These are phyloP conservation scores for Thermothielavioides terrestris DNA, from an alignment of 495 filamentous ascomycete genomes.

Conservation along the genomic window DNA sequence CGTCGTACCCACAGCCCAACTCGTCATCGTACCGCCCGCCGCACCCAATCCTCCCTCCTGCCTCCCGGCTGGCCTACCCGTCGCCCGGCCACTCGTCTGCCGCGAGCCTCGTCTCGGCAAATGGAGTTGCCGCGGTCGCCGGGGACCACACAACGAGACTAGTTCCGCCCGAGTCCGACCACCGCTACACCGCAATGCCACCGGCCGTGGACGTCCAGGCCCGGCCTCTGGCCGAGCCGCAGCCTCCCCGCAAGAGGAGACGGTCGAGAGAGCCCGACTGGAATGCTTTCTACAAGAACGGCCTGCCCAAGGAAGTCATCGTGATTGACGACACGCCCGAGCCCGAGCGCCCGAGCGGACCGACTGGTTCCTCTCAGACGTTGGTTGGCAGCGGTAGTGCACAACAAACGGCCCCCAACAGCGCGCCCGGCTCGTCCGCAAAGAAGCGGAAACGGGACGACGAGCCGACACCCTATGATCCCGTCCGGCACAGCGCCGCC, in stretches of 20 bases:
- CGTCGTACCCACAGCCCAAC: slow-evolving; percentile 27
- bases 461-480: slow-evolving; percentile 38
- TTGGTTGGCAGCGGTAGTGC: slow-evolving; percentile 27
- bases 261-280: slow-evolving; percentile 69
- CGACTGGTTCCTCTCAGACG: slow-evolving; percentile 20
- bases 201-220: slow-evolving; percentile 23
- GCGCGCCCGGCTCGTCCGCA: slow-evolving; percentile 19
- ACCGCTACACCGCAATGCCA: slow-evolving; percentile 31
- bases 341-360: slow-evolving; percentile 36
- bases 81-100: slow-evolving; percentile 29
- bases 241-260: slow-evolving; percentile 41
- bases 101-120: slow-evolving; percentile 26
- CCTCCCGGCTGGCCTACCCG: slow-evolving; percentile 40
- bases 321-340: slow-evolving; percentile 89
- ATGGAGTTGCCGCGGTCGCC: slow-evolving; percentile 27
- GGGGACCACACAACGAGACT: slow-evolving; percentile 29
- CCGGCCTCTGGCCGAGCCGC: slow-evolving; percentile 23
- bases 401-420: slow-evolving; percentile 8
- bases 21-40: slow-evolving; percentile 43
- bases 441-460: slow-evolving; percentile 46
- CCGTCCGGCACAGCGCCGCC: slow-evolving; percentile 30
- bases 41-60: slow-evolving; percentile 42
- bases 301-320: slow-evolving; percentile 86
- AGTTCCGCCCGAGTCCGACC: slow-evolving; percentile 22
- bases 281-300: slow-evolving; percentile 87